phyloP scores from a whole-genome alignment of 1,139 yeast genomes.

The Saccharomycopsis crataegensis region DNA sequence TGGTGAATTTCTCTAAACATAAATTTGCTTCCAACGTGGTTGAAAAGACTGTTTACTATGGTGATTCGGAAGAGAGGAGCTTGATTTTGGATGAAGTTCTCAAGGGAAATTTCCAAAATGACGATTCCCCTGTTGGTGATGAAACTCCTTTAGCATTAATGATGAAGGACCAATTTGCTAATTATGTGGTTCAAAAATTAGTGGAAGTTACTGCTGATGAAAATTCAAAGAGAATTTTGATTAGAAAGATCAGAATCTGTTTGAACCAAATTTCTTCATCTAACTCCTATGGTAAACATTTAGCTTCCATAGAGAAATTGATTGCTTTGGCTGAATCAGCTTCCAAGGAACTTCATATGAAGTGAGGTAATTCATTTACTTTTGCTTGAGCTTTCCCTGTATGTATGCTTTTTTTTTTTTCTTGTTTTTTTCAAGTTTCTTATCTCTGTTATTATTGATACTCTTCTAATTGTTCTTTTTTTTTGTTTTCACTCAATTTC shows the following conservation, averaged over 20 bases:
- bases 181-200: conserved; percentile 90
- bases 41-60: conserved; percentile 82
- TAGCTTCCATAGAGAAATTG: conserved; percentile 81
- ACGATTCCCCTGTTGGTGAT: conserved; percentile 39
- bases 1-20: conserved; percentile 82
- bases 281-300: conserved; percentile 63
- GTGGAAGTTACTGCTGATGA: conserved; percentile 68
- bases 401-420: background rate
- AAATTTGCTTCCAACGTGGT: conserved; percentile 97
- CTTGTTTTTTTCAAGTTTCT: background rate
- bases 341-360: conserved; percentile 3
- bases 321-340: conserved; percentile 33
- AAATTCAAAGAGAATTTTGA: conserved; percentile 54
- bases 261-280: conserved; percentile 52
- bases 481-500: background rate
- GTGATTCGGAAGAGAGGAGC: conserved; percentile 54
- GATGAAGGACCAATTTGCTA: conserved; percentile 98
- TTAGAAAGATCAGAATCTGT: conserved; percentile 54
- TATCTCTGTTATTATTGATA: background rate
- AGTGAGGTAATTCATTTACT: background rate
- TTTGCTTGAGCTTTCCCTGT: background rate
- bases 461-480: background rate
- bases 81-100: conserved; percentile 42
- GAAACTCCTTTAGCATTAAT: conserved; percentile 64
- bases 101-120: conserved; percentile 28